Evolutionary conservation across 2,329 filamentous ascomycete species (phyloP).

Genomic region (Aureobasidium sp.): DNA sequence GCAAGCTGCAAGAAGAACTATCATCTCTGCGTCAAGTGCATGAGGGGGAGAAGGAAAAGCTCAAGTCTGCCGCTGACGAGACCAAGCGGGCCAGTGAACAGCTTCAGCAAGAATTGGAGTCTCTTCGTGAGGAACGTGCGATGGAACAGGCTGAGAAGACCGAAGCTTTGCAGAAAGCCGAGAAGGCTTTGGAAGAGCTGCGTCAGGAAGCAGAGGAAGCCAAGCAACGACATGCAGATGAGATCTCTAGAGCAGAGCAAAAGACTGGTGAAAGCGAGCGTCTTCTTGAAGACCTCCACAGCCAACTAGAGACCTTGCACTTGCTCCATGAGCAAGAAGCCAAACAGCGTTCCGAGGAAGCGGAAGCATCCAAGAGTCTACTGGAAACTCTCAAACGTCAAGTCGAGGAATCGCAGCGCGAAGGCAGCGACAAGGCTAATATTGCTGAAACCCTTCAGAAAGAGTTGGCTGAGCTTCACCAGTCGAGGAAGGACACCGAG

Average conservation of each 20-base stretch:
- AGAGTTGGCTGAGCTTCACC: constrained; percentile 18
- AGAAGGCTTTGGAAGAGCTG: not conserved
- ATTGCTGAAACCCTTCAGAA: constrained; percentile 20
- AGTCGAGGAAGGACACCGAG: not conserved
- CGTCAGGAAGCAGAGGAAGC: not conserved
- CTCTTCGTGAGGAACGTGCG: not conserved
- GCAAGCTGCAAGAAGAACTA: constrained; percentile 18
- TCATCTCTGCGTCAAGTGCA: not conserved
- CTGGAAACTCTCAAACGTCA: constrained; percentile 17
- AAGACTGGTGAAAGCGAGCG: constrained; percentile 9
- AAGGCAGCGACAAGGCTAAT: constrained; percentile 21
- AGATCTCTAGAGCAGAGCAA: constrained; percentile 1
- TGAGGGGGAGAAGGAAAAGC: not conserved
- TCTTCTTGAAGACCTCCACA: not conserved
- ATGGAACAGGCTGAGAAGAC: constrained; percentile 5
- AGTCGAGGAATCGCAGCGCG: constrained; percentile 19
- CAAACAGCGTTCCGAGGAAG: constrained; percentile 11
- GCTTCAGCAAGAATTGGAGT: constrained; percentile 4
- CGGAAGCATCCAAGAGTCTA: not conserved
- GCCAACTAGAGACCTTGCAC: constrained; percentile 1
- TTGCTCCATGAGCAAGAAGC: constrained; percentile 2
- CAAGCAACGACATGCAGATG: not conserved
- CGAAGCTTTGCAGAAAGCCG: not conserved
- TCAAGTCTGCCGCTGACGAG: constrained; percentile 3
- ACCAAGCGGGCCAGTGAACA: constrained; percentile 17